Base-by-base conservation (phyloP, 2,329 filamentous ascomycete species). In the Bertia moriformis region DNA sequence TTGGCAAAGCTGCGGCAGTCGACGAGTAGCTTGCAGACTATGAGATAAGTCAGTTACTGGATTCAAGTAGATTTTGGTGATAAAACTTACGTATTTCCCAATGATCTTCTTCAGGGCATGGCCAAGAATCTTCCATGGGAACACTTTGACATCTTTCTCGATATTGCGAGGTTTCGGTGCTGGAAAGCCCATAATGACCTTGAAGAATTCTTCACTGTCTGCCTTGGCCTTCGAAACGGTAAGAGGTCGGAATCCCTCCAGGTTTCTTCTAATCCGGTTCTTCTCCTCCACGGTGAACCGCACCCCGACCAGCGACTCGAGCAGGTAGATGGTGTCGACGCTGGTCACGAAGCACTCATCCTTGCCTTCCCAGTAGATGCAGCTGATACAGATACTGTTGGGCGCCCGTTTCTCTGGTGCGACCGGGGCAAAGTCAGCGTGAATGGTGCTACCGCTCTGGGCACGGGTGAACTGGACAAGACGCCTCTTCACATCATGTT, bases 111-210 rank as follows among this genome's bases (percentile, higher is more conserved):
- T 93, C 47, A 98, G 69, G 0, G 91, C 89, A 43, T 78, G 73
- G 38, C 75, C 73, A 35, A 98, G 69, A 43, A 91, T 85, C 59
- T 87, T 91, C 91, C 91, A 98, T 3, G 87, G 82, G 53, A 96
- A 98, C 12, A 96, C 91, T 63, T 98, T 98, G 54, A 98, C 88
- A 52, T 96, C 89, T 64, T 98, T 98, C 65, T 96, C 91, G 46
- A 98, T 98, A 54, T 96, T 95, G 45, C 91, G 73, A 14, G 91
- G 91, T 61, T 96, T 96, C 2, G 91, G 91, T 43, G 82, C 84
- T 12, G 87, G 86, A 54, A 96, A 96, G 1, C 78, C 85, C 91
- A 98, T 98, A 61, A 98, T 96, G 50, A 95, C 72, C 64, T 95
- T 95, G 76, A 96, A 96, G 59, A 96, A 96, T 40, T 93, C 86